Evolutionary conservation across 2,329 filamentous ascomycete species (phyloP).

Genomic region (Taxawa tesnikishii): DNA sequence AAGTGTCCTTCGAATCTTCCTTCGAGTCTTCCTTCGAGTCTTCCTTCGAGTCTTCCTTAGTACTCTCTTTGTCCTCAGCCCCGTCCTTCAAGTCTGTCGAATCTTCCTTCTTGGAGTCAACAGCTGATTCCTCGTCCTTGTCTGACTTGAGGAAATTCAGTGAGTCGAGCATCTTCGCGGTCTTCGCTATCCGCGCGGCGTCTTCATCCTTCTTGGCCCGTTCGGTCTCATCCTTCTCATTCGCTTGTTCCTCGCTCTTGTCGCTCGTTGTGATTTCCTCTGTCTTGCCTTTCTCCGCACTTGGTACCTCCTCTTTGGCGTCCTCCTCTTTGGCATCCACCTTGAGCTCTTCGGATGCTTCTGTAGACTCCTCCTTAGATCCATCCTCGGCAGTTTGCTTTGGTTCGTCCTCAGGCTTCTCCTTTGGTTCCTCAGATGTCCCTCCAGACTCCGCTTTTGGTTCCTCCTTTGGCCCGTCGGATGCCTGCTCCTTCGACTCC

Average conservation of each 20-base stretch:
- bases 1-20: conserved; percentile 11
- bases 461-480: no score
- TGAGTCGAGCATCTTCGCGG: no score
- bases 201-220: conserved; percentile 12
- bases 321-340: background rate
- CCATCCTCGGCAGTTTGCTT: no score
- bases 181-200: no score
- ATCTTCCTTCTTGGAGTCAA: conserved; percentile 10
- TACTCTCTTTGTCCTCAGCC: conserved; percentile 11
- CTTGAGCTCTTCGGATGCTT: conserved; percentile 1
- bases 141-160: no score
- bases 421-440: no score
- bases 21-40: conserved; percentile 15
- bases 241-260: background rate
- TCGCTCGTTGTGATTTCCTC: background rate
- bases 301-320: no score
- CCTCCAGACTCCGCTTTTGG: no score
- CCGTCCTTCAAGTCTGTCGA: conserved; percentile 3
- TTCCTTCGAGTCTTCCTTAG: conserved; percentile 19
- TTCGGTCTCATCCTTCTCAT: conserved; percentile 10
- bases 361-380: conserved; percentile 2
- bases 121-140: no score
- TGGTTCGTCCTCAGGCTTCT: no score
- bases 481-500: conserved; percentile 12
- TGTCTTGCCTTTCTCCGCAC: background rate